A percentile compares a stretch with the other conserved stretches of the same genome.
phyloP scores from a whole-genome alignment of 2,329 filamentous ascomycete genomes.

The Aureobasidium sp. region DNA sequence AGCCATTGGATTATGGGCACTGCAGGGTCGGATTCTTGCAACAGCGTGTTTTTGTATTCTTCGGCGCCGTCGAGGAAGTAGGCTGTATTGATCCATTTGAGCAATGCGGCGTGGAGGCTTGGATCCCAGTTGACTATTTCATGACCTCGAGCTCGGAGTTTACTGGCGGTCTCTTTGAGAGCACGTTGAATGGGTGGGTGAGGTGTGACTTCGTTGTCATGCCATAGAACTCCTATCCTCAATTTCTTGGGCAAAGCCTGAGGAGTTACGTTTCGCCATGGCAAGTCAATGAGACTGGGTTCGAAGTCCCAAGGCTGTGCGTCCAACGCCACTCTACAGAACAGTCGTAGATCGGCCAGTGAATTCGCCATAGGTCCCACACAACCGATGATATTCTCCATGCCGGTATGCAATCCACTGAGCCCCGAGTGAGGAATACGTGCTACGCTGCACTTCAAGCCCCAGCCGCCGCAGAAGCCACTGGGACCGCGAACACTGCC shows the following conservation, averaged over 20 bases:
- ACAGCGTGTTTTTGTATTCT: not conserved
- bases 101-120: constrained; percentile 41
- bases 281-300: constrained; percentile 51
- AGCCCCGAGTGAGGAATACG: constrained; percentile 9
- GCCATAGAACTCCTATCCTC: constrained; percentile 55
- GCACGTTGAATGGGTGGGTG: constrained; percentile 59
- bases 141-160: constrained; percentile 43
- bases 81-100: constrained; percentile 10
- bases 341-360: constrained; percentile 47
- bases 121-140: constrained; percentile 52
- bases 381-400: constrained; percentile 33
- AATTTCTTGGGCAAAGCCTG: constrained; percentile 33
- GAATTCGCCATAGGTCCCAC: constrained; percentile 51
- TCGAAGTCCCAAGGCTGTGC: constrained; percentile 51
- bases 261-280: constrained; percentile 40
- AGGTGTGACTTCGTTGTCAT: constrained; percentile 57
- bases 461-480: constrained; percentile 72
- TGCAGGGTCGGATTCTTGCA: not conserved
- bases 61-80: constrained; percentile 14
- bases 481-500: constrained; percentile 68
- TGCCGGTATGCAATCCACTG: constrained; percentile 8
- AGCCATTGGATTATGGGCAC: constrained; percentile 13
- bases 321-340: constrained; percentile 46
- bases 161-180: constrained; percentile 46
- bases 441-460: constrained; percentile 60